Evolutionary conservation across 495 filamentous ascomycete species (phyloP), one percentile per base, ranked within the genome.

Genomic region (Apodospora peruviana): DNA sequence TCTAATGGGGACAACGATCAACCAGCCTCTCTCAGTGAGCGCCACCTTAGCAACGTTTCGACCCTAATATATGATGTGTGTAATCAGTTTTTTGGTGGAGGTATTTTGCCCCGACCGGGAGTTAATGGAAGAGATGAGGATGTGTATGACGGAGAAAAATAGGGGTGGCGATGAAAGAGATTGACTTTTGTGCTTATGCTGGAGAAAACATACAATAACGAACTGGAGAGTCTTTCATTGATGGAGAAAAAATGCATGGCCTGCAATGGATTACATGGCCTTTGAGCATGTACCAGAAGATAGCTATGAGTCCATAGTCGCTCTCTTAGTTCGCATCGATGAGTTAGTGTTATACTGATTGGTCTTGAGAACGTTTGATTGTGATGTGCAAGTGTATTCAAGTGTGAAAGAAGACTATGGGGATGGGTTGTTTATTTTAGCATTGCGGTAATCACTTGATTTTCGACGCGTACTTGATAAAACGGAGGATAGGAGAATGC

Each of bases 251-350:
- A 38, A 65, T 65, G 59, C 60, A 51, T 47, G 60, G 58, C 60
- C 60, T 44, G 47, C 25, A 52, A 56, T 57, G 56, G 54, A 60
- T 60, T 51, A 61, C 49, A 14, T 36, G 38, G 60, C 52, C 58
- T 53, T 58, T 60, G 62, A 58, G 59, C 62, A 65, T 65, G 59
- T 65, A 65, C 27, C 45, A 47, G 27, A 48, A 40, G 54, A 62
- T 63, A 65, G 51, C 58, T 55, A 58, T 42, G 48, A 53, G 57
- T 58, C 58, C 48, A 61, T 63, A 65, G 60, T 57, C 60, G 47
- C 55, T 65, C 60, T 18, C 52, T 65, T 54, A 65, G 17, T 55
- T 46, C 20, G n/a, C 12, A 40, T 19, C 17, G 20, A 19, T 40
- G 20, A 20, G 22, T 43, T 24, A 24, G 21, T 25, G 22, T 40